Conservation (phyloP, 495 filamentous ascomycete genomes). For the Rhypophila decipiens region DNA sequence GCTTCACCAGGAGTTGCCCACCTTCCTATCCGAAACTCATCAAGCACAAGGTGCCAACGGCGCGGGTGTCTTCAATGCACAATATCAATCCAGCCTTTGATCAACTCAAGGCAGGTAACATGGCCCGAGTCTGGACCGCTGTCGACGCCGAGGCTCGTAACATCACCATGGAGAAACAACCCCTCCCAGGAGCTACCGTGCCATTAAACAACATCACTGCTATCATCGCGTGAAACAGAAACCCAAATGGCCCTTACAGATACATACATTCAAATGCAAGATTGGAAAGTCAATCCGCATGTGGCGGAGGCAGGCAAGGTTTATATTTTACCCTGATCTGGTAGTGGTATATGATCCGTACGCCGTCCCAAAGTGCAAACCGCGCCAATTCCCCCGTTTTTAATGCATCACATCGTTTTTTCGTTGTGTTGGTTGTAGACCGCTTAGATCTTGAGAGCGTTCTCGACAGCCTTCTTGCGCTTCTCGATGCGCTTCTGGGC, state of each 20-base stretch:
- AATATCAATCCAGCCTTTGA: too few species aligned
- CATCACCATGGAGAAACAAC: too few species aligned
- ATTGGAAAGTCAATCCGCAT: conserved; percentile 14
- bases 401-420: conserved; percentile 9
- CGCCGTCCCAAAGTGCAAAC: conserved; percentile 31
- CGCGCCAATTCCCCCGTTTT: conserved; percentile 16
- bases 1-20: background rate
- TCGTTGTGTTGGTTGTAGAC: conserved; percentile 2
- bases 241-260: conserved; percentile 10
- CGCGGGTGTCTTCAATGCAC: too few species aligned
- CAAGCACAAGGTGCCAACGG: too few species aligned
- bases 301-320: conserved; percentile 26
- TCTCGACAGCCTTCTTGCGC: conserved; percentile 91
- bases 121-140: too few species aligned
- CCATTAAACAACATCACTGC: background rate
- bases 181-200: too few species aligned
- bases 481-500: conserved; percentile 87
- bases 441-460: conserved; percentile 87
- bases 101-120: too few species aligned
- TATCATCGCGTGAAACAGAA: conserved; percentile 2
- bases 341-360: conserved; percentile 36
- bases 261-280: conserved; percentile 9
- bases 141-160: too few species aligned
- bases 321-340: conserved; percentile 30
- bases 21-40: background rate